Conservation (phyloP, 2,329 filamentous ascomycete species). For the Triangularia setosa region DNA sequence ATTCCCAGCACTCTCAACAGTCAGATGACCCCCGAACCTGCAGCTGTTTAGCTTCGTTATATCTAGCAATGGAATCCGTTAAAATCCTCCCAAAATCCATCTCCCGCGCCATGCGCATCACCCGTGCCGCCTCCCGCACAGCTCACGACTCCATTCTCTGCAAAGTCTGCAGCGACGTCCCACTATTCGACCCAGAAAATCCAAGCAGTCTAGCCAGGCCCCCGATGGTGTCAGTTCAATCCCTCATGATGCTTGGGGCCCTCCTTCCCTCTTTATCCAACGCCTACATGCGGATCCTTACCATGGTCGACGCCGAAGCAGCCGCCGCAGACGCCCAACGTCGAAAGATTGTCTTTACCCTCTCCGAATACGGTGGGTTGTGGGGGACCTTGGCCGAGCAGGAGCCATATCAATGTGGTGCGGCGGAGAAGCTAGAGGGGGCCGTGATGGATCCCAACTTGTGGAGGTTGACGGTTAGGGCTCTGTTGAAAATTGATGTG, state of each 20-base stretch:
- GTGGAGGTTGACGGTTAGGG: conserved; percentile 53
- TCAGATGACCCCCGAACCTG: conserved; percentile 32
- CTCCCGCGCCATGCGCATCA: conserved; percentile 43
- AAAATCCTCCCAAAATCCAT: conserved; percentile 44
- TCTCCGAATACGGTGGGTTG: conserved; percentile 46
- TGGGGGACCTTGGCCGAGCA: conserved; percentile 38
- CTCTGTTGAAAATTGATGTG: conserved; percentile 53
- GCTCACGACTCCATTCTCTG: conserved; percentile 53
- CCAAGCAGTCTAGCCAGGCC: conserved; percentile 22
- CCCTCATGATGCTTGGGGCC: conserved; percentile 55
- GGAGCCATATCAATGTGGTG: conserved; percentile 27
- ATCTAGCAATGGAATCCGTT: conserved; percentile 48
- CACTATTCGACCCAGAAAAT: conserved; percentile 22
- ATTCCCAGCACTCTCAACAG: conserved; percentile 14
- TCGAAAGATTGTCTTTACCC: conserved; percentile 42
- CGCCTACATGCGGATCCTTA: conserved; percentile 53
- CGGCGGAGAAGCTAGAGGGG: conserved; percentile 36
- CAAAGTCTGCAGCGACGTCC: conserved; percentile 42
- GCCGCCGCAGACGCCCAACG: conserved; percentile 40
- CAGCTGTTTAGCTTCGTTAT: conserved; percentile 47
- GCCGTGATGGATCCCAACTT: conserved; percentile 46
- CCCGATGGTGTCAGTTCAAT: conserved; percentile 52
- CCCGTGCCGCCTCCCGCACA: conserved; percentile 44
- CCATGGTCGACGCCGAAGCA: conserved; percentile 51
- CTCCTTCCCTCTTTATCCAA: conserved; percentile 56